Conservation (phyloP, 257 asterid species). For the Ocimum tenuiflorum region DNA sequence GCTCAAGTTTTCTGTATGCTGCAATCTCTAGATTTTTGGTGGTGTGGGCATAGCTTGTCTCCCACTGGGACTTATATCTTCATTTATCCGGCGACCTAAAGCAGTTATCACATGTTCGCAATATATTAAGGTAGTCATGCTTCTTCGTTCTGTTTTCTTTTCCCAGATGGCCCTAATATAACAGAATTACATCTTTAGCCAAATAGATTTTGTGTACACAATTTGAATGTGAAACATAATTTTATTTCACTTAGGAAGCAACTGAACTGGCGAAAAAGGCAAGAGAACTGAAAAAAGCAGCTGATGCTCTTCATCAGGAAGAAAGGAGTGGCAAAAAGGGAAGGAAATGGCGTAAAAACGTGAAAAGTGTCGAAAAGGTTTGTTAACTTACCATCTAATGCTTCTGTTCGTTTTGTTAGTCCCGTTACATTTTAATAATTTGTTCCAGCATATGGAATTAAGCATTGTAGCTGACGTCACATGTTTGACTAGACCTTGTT, state of each 20-base stretch:
- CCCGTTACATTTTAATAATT: conserved; percentile 9
- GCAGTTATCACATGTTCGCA: conserved; percentile 94
- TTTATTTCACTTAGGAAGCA: conserved; percentile 57
- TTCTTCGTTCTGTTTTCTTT: neutral
- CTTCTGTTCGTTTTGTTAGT: neutral
- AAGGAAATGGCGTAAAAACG: conserved; percentile 92
- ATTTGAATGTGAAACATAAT: conserved; percentile 16
- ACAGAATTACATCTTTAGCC: neutral
- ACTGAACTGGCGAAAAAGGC: conserved; percentile 83
- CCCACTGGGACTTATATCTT: conserved; percentile 73
- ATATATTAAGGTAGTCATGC: conserved; percentile 66
- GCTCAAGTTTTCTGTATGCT: conserved; percentile 18
- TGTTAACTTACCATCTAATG: neutral
- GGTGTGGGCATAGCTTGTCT: conserved; percentile 94
- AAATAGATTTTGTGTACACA: neutral
- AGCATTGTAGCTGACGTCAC: conserved; percentile 3
- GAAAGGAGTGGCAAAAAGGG: conserved; percentile 77
- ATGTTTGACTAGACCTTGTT: conserved; percentile 1
- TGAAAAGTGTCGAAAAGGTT: conserved; percentile 83
- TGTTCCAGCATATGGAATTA: neutral
- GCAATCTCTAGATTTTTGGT: conserved; percentile 65
- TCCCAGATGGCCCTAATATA: neutral
- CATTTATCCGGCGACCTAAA: conserved; percentile 85
- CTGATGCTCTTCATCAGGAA: conserved; percentile 85
- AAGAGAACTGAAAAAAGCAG: conserved; percentile 76